Conservation (phyloP, 2,329 filamentous ascomycete species). For the Ustulina deusta region DNA sequence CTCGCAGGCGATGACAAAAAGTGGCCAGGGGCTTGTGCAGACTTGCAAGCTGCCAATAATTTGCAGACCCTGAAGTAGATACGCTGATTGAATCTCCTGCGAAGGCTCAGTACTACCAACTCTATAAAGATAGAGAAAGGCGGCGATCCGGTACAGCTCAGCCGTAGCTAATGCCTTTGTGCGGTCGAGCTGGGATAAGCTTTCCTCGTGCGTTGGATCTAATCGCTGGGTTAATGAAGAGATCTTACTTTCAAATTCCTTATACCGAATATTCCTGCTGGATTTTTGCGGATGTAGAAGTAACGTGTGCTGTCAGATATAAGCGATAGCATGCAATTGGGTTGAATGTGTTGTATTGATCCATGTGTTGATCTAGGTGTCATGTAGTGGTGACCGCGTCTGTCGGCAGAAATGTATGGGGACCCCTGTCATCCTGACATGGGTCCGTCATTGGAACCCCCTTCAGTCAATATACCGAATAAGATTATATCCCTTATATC, state of each 20-base stretch:
- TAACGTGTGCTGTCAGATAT: too few species aligned
- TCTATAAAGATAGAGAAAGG: constrained; percentile 57
- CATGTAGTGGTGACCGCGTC: too few species aligned
- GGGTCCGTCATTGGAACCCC: too few species aligned
- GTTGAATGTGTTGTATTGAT: too few species aligned
- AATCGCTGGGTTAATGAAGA: constrained; percentile 47
- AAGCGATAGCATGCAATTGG: too few species aligned
- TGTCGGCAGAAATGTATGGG: too few species aligned
- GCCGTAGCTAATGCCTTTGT: constrained; percentile 57
- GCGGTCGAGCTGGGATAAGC: constrained; percentile 48
- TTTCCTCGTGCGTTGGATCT: constrained; percentile 47
- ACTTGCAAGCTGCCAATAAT: constrained; percentile 54
- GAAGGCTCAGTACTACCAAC: constrained; percentile 45
- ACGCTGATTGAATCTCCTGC: constrained; percentile 47
- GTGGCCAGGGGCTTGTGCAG: constrained; percentile 62
- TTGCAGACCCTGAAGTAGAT: constrained; percentile 53
- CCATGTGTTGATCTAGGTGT: too few species aligned
- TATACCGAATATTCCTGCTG: constrained; percentile 48
- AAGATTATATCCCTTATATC: too few species aligned
- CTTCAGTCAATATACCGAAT: too few species aligned
- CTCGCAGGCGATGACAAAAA: constrained; percentile 62
- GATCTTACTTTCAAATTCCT: constrained; percentile 46
- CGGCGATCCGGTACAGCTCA: constrained; percentile 63
- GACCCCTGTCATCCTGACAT: too few species aligned
- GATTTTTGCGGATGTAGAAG: constrained; percentile 48